Conservation (phyloP, 805 yeast species). For the Wickerhamomyces mucosus region DNA sequence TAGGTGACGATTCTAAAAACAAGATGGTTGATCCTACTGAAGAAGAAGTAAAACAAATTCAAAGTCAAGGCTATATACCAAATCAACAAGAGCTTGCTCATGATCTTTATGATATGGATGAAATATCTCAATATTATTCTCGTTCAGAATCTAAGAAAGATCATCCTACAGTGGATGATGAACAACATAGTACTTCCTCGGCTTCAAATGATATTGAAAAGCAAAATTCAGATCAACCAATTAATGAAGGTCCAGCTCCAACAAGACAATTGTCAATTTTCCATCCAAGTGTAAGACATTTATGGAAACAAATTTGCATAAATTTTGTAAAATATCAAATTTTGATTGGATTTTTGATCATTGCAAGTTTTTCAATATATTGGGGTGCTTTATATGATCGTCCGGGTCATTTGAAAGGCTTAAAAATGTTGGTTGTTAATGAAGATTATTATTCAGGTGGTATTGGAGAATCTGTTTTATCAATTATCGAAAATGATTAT, state of each 20-base stretch:
- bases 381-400: conserved; percentile 29
- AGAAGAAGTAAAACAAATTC: conserved; percentile 6
- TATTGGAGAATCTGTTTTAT: conserved; percentile 27
- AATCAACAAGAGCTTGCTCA: conserved; percentile 1
- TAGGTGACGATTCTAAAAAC: too few species aligned
- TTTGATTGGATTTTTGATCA: conserved; percentile 26
- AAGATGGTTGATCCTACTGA: conserved; percentile 2
- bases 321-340: conserved; percentile 11
- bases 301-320: too few species aligned
- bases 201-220: too few species aligned
- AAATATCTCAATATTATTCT: background rate
- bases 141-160: too few species aligned
- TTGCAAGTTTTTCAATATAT: conserved; percentile 25
- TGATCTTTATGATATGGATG: conserved; percentile 1
- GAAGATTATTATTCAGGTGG: conserved; percentile 25
- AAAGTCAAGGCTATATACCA: conserved; percentile 2
- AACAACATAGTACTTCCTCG: too few species aligned
- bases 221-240: too few species aligned
- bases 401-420: conserved; percentile 13
- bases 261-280: too few species aligned
- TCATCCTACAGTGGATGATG: too few species aligned
- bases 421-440: conserved; percentile 24
- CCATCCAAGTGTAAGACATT: too few species aligned
- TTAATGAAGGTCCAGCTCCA: too few species aligned
- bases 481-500: conserved; percentile 22